Conservation (phyloP, 73 alveolate species). For the Paramecium octaurelia region DNA sequence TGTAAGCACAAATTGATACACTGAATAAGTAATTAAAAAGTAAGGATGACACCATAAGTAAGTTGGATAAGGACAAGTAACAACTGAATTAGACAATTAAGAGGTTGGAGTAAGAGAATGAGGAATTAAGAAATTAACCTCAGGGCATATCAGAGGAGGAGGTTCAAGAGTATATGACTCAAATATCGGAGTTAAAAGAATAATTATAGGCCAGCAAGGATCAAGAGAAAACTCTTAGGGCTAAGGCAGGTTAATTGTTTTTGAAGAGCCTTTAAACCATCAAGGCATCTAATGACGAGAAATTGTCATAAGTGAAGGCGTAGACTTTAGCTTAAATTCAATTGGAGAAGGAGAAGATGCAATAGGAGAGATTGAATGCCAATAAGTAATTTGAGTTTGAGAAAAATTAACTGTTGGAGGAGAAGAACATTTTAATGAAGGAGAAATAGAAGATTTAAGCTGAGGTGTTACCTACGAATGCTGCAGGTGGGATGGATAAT, state of each 20-base stretch:
- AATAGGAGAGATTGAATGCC: neutral
- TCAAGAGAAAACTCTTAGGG: constrained; percentile 34
- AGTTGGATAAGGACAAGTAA: constrained; percentile 21
- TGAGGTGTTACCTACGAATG: neutral
- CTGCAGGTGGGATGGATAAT: constrained; percentile 19
- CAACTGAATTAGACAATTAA: constrained; percentile 6
- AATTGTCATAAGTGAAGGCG: neutral
- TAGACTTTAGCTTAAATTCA: neutral
- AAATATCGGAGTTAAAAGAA: constrained; percentile 16
- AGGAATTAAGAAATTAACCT: constrained; percentile 21
- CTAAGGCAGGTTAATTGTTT: constrained; percentile 64
- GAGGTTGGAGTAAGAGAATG: neutral
- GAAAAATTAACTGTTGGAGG: neutral
- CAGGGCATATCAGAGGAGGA: constrained; percentile 44
- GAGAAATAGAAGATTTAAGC: neutral
- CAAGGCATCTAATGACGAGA: neutral
- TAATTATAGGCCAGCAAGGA: neutral
- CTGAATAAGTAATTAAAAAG: constrained; percentile 34
- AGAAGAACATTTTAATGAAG: neutral
- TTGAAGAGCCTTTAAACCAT: neutral
- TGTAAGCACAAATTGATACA: neutral
- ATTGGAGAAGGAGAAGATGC: neutral
- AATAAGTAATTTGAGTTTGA: neutral
- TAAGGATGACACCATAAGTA: constrained; percentile 43
- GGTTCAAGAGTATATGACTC: neutral